phyloP scores from a whole-genome alignment of 495 filamentous ascomycete species.

The Penicillium maclennaniae region DNA sequence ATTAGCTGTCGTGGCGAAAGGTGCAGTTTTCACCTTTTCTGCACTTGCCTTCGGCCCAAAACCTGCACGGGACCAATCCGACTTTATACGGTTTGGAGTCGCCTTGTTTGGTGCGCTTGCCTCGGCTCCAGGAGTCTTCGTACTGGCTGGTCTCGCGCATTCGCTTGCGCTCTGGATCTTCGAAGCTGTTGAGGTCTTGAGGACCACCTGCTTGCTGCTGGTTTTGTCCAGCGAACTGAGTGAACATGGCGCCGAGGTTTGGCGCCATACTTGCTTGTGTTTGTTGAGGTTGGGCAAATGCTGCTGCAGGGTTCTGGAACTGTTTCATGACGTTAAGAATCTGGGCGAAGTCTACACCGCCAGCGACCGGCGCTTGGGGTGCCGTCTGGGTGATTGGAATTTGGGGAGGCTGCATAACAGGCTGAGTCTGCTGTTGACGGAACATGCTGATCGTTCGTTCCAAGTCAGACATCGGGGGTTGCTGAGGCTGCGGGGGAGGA shows the following conservation, averaged over 20 bases:
- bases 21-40: slow-evolving; percentile 82
- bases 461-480: slow-evolving; percentile 31
- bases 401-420: slow-evolving; percentile 28
- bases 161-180: slow-evolving; percentile 46
- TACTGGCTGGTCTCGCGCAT: slow-evolving; percentile 32
- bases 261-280: slow-evolving; percentile 30
- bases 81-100: slow-evolving; percentile 40
- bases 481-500: slow-evolving; percentile 24
- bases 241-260: slow-evolving; percentile 49
- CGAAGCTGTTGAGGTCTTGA: slow-evolving; percentile 23
- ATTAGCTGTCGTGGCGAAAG: slow-evolving; percentile 58
- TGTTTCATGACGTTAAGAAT: slow-evolving; percentile 40
- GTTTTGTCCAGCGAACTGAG: slow-evolving; percentile 41
- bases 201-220: slow-evolving; percentile 18
- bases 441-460: slow-evolving; percentile 44
- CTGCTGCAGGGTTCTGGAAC: slow-evolving; percentile 20
- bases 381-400: slow-evolving; percentile 21
- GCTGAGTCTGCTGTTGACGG: slow-evolving; percentile 40
- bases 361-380: slow-evolving; percentile 8
- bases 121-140: slow-evolving; percentile 29
- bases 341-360: slow-evolving; percentile 32
- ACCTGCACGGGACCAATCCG: slow-evolving; percentile 61
- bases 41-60: slow-evolving; percentile 76
- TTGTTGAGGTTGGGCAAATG: slow-evolving; percentile 23
- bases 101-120: slow-evolving; percentile 35